A percentile compares a stretch with the other conserved stretches of the same genome.
Evolutionary conservation across 2,329 filamentous ascomycete genomes (phyloP).

Genomic region (Aureobasidium melanogenum): DNA sequence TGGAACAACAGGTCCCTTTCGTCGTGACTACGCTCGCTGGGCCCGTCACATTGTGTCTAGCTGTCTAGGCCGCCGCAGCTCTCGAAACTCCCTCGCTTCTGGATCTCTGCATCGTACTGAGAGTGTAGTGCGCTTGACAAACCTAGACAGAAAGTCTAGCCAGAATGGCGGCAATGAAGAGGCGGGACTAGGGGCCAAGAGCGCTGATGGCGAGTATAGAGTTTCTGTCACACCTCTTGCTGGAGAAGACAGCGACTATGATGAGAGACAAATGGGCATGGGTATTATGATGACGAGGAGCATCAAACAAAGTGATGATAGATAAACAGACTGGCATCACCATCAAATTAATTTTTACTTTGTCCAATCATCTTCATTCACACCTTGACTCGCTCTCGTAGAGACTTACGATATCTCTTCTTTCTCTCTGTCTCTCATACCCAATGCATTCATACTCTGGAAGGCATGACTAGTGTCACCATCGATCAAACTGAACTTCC

Average conservation of each 20-base stretch:
- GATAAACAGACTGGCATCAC: background rate
- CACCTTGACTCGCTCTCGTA: no score
- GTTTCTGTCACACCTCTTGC: background rate
- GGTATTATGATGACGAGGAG: conserved; percentile 2
- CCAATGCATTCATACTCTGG: no score
- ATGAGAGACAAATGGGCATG: background rate
- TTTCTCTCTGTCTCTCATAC: no score
- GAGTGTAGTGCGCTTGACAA: conserved; percentile 1
- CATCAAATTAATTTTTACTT: background rate
- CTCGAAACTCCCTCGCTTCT: background rate
- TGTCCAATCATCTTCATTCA: no score
- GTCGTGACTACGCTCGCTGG: conserved; percentile 11
- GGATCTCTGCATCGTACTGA: background rate
- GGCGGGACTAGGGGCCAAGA: background rate
- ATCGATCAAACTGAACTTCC: no score
- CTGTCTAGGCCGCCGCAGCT: background rate
- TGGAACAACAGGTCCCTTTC: conserved; percentile 10
- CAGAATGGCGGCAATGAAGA: background rate
- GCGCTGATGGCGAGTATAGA: background rate
- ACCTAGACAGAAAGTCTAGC: background rate
- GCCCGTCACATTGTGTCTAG: background rate
- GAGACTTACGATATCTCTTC: no score
- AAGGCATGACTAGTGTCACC: no score
- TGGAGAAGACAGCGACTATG: background rate
- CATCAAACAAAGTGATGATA: background rate